phyloP scores from a whole-genome alignment of 2,329 filamentous ascomycete genomes.

The Scedosporium boydii region DNA sequence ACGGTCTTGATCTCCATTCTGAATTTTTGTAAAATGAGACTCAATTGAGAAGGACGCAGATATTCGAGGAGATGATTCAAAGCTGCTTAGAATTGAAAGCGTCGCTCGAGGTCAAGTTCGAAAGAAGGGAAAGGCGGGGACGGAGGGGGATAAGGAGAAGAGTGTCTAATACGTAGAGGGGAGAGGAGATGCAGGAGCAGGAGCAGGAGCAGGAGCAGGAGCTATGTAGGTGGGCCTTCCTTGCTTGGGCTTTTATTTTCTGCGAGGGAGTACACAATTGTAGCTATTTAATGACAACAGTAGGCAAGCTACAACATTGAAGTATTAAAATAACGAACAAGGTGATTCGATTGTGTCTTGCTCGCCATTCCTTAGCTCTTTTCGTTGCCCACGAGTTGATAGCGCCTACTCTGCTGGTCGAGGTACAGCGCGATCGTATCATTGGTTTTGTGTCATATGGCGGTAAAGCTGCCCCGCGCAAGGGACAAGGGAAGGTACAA shows the following conservation, averaged over 20 bases:
- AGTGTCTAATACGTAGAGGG: not conserved
- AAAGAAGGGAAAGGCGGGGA: not conserved
- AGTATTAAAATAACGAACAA: not conserved
- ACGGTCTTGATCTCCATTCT: slow-evolving; percentile 69
- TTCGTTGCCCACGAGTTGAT: not conserved
- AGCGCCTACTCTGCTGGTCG: not conserved
- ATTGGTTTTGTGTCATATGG: not conserved
- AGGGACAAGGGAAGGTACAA: not conserved
- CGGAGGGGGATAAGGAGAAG: not conserved
- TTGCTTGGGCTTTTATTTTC: not conserved
- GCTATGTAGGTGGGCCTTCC: not conserved
- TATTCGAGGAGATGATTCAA: too few relatives aligned
- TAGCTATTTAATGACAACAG: too few relatives aligned
- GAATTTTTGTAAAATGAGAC: slow-evolving; percentile 8
- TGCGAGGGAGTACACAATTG: not conserved
- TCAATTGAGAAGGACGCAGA: not conserved
- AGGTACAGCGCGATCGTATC: not conserved
- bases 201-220: not conserved
- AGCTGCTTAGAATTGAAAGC: not conserved
- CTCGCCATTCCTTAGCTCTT: not conserved
- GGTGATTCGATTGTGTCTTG: not conserved
- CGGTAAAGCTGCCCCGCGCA: not conserved
- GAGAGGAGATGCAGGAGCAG: not conserved
- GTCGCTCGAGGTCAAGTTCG: not conserved
- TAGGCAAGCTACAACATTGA: not conserved